Evolutionary conservation across 2,329 filamentous ascomycete genomes (phyloP).

Genomic region (Aspergillus pseudoviridinutans): DNA sequence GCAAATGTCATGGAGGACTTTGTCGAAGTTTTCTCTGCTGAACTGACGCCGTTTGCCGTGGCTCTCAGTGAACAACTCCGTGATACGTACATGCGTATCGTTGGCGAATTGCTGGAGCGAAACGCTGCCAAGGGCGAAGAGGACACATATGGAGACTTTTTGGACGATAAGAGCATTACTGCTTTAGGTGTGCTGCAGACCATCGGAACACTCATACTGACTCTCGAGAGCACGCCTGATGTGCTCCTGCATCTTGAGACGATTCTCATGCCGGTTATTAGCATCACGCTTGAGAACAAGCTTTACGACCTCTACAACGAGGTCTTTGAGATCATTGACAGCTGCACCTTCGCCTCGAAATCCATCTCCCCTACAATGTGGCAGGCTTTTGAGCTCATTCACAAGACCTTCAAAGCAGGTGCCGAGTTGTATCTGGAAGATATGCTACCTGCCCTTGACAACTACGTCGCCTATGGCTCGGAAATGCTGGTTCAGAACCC

Average conservation of each 20-base stretch:
- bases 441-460: conserved; percentile 96
- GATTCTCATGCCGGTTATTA: conserved; percentile 94
- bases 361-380: conserved; percentile 95
- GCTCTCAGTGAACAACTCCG: conserved; percentile 92
- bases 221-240: conserved; percentile 93
- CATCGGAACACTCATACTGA: conserved; percentile 94
- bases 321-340: conserved; percentile 98
- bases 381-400: conserved; percentile 95
- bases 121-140: conserved; percentile 71
- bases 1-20: conserved; percentile 99
- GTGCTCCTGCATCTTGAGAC: conserved; percentile 92
- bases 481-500: conserved; percentile 76
- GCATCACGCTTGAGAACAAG: conserved; percentile 94
- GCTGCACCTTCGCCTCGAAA: conserved; percentile 97
- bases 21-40: conserved; percentile 95
- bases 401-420: conserved; percentile 93
- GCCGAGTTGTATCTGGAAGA: conserved; percentile 97
- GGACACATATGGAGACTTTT: conserved; percentile 79
- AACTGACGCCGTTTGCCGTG: conserved; percentile 94
- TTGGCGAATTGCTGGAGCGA: conserved; percentile 85
- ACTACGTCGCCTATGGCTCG: conserved; percentile 92
- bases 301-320: conserved; percentile 98
- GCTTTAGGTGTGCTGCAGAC: conserved; percentile 94
- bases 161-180: conserved; percentile 98
- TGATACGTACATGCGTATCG: conserved; percentile 92